A percentile compares a stretch with the other conserved stretches of the same genome.
Conservation (phyloP, 2,329 filamentous ascomycete species). For the Beauveria asiatica region DNA sequence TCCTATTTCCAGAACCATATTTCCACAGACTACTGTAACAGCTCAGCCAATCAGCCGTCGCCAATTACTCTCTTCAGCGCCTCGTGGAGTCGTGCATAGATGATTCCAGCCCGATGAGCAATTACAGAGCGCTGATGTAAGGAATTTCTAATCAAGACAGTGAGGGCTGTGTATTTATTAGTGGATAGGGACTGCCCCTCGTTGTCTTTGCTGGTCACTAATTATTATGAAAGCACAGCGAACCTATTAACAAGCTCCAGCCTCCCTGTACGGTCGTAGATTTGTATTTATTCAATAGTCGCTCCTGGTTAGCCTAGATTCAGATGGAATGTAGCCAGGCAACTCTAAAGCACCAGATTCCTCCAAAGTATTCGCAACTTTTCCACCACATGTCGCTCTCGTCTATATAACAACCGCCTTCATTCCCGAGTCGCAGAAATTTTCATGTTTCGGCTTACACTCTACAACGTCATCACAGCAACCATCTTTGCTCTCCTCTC, state of each 20-base stretch:
- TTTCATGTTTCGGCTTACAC: slow-evolving; percentile 1
- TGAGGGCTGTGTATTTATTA: neutral
- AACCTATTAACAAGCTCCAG: neutral
- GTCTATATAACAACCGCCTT: slow-evolving; percentile 1
- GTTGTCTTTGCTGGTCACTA: neutral
- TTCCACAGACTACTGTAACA: neutral
- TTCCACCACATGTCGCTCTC: neutral
- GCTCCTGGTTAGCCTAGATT: neutral
- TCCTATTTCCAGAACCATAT: neutral
- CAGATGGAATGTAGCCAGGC: neutral
- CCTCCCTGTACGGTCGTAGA: neutral
- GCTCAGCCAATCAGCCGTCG: neutral
- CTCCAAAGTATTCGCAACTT: slow-evolving; percentile 1
- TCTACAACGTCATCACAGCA: neutral
- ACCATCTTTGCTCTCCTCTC: neutral
- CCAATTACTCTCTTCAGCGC: too few relatives aligned
- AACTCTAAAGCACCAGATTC: neutral
- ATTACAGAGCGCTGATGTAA: slow-evolving; percentile 7
- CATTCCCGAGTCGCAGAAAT: neutral
- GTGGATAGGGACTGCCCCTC: neutral
- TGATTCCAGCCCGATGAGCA: neutral
- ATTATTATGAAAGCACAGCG: neutral
- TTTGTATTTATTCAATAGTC: neutral
- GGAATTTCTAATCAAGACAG: neutral
- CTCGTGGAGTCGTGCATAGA: too few relatives aligned